Conservation (phyloP, 2,329 filamentous ascomycete genomes). For the Cladophialophora chaetospira region DNA sequence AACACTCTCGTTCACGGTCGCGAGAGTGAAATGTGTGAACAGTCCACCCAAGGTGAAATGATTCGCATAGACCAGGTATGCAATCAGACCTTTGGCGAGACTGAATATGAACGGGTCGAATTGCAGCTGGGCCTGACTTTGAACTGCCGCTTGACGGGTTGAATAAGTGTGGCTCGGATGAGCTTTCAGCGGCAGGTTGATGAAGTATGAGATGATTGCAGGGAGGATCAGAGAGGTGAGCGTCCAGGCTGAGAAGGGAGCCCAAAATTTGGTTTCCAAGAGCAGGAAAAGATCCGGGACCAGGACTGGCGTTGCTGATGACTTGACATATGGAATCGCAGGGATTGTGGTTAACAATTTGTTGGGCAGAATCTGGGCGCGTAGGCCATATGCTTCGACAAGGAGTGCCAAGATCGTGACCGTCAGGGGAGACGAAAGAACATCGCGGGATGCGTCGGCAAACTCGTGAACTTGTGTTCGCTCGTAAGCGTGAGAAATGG, state of each 20-base stretch:
- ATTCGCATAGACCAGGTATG: conserved; percentile 75
- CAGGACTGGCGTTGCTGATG: conserved; percentile 62
- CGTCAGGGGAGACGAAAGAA: conserved; percentile 70
- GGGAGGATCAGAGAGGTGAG: conserved; percentile 72
- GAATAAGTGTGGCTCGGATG: conserved; percentile 37
- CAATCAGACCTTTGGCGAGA: conserved; percentile 78
- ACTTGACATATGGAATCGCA: conserved; percentile 57
- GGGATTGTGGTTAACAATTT: conserved; percentile 72
- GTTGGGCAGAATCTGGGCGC: conserved; percentile 69
- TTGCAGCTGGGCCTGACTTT: conserved; percentile 30
- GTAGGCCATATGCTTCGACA: conserved; percentile 71
- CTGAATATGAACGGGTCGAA: conserved; percentile 90
- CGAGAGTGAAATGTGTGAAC: conserved; percentile 41
- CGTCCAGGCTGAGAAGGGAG: conserved; percentile 74
- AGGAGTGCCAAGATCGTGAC: conserved; percentile 69
- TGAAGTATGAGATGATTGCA: conserved; percentile 76
- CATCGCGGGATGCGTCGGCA: conserved; percentile 67
- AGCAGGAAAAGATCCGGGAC: conserved; percentile 78
- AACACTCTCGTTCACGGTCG: conserved; percentile 42
- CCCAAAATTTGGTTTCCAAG: conserved; percentile 79
- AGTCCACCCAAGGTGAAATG: conserved; percentile 43
- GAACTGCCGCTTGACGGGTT: conserved; percentile 39
- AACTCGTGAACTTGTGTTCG: conserved; percentile 65
- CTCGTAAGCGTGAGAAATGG: conserved; percentile 65
- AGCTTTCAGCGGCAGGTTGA: conserved; percentile 72